Conservation (phyloP, 2,329 filamentous ascomycete species). For the Colletotrichum eleusines region DNA sequence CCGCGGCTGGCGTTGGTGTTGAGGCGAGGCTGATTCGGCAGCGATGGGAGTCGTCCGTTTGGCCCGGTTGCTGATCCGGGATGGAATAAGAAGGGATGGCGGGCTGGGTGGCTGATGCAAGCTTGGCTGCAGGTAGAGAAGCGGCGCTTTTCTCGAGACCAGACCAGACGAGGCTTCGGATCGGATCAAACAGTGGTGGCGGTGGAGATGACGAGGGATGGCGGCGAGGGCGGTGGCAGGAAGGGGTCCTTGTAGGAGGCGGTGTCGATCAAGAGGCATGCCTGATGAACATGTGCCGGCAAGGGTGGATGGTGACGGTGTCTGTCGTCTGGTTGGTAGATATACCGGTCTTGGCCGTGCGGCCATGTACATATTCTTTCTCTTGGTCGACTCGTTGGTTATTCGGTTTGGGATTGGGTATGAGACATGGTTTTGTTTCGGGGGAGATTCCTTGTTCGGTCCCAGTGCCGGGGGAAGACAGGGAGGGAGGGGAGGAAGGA, state of each 20-base stretch:
- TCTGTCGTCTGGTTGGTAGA: neutral
- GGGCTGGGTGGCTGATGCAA: conserved; percentile 5
- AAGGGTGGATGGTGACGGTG: neutral
- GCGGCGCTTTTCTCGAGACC: neutral
- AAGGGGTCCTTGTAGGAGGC: neutral
- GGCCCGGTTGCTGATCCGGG: neutral
- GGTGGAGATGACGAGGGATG: neutral
- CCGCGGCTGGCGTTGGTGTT: neutral
- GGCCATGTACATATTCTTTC: conserved; percentile 19
- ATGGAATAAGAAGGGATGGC: neutral
- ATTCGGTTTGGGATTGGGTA: neutral
- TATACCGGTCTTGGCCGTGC: conserved; percentile 15
- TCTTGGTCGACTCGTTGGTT: neutral
- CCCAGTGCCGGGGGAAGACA: neutral
- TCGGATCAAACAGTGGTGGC: neutral
- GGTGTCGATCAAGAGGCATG: conserved; percentile 14
- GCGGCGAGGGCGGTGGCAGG: conserved; percentile 1
- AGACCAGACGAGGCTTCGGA: too few species aligned
- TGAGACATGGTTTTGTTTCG: conserved; percentile 25
- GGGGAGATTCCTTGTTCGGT: conserved; percentile 26
- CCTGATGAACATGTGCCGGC: neutral
- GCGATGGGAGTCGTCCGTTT: conserved; percentile 3
- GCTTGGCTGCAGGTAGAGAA: too few species aligned
- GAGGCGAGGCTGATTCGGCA: neutral
- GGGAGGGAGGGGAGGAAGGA: neutral